Conservation (phyloP, 2,329 filamentous ascomycete genomes). For the Lachnellula willkommii region DNA sequence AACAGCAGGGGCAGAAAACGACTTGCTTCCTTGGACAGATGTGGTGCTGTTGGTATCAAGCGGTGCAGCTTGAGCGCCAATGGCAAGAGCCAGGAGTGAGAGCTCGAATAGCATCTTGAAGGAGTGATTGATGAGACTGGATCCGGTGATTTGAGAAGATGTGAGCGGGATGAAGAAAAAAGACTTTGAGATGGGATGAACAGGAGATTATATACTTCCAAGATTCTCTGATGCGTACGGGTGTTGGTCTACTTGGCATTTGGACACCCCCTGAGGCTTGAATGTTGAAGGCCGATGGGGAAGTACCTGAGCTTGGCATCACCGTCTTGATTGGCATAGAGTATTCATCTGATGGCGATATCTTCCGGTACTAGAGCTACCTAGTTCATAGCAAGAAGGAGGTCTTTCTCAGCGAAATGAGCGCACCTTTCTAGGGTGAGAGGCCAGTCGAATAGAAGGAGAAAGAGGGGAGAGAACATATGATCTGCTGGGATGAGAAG, state of each 20-base stretch:
- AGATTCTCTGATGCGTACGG: not conserved
- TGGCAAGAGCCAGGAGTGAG: conserved; percentile 24
- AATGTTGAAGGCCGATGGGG: too few species aligned
- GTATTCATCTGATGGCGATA: conserved; percentile 1
- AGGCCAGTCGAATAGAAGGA: not conserved
- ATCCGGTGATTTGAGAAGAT: conserved; percentile 4
- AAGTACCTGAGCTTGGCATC: not conserved
- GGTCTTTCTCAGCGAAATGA: conserved; percentile 4
- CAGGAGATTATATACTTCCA: conserved; percentile 19
- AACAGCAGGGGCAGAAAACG: conserved; percentile 26
- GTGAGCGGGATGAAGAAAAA: conserved; percentile 4
- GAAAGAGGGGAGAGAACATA: not conserved
- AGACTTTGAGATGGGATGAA: conserved; percentile 5
- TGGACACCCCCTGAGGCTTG: too few species aligned
- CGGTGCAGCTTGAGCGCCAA: conserved; percentile 5
- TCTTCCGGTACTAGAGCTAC: not conserved
- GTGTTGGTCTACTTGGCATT: too few species aligned
- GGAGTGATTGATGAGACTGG: not conserved
- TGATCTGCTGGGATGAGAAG: conserved; percentile 4
- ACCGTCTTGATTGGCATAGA: conserved; percentile 7
- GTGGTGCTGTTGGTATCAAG: not conserved
- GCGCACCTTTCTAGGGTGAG: conserved; percentile 14
- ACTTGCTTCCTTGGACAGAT: not conserved
- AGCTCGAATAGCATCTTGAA: conserved; percentile 26
- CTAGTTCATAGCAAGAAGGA: conserved; percentile 16